Evolutionary conservation across 164 flowering plant genomes (phyloP).

Genomic region (Vitis rupestris): DNA sequence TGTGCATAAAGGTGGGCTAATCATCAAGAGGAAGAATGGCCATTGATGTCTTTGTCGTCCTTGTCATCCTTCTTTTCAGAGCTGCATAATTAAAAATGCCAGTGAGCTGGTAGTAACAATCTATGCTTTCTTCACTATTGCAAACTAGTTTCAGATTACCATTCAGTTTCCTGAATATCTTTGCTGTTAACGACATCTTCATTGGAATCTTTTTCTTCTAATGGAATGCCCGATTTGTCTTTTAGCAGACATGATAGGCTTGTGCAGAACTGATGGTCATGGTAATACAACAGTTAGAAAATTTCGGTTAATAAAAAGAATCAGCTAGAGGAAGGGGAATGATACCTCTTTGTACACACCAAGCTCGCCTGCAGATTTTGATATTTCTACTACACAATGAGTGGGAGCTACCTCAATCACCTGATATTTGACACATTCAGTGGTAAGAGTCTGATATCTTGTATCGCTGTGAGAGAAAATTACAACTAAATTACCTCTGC

Average conservation of each 20-base stretch:
- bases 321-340: background rate
- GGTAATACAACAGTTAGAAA: background rate
- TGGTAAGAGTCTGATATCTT: background rate
- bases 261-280: conserved; percentile 56
- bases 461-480: background rate
- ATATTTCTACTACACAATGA: conserved; percentile 70
- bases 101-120: conserved; percentile 8
- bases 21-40: conserved; percentile 33
- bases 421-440: conserved; percentile 25
- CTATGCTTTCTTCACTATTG: background rate
- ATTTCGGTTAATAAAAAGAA: background rate
- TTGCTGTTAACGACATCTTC: conserved; percentile 7
- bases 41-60: conserved; percentile 16
- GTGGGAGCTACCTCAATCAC: conserved; percentile 75
- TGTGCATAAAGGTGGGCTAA: background rate
- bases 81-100: conserved; percentile 29
- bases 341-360: conserved; percentile 51
- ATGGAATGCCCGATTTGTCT: conserved; percentile 27
- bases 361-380: conserved; percentile 63
- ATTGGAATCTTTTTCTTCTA: conserved; percentile 6
- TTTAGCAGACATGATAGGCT: conserved; percentile 57
- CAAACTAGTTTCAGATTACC: conserved; percentile 21
- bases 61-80: conserved; percentile 19
- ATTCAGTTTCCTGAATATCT: conserved; percentile 12
- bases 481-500: conserved; percentile 55